These are phyloP conservation scores for Hygrophorus russula DNA, from an alignment of 768 basidiomycete species.

Conservation along the genomic window DNA sequence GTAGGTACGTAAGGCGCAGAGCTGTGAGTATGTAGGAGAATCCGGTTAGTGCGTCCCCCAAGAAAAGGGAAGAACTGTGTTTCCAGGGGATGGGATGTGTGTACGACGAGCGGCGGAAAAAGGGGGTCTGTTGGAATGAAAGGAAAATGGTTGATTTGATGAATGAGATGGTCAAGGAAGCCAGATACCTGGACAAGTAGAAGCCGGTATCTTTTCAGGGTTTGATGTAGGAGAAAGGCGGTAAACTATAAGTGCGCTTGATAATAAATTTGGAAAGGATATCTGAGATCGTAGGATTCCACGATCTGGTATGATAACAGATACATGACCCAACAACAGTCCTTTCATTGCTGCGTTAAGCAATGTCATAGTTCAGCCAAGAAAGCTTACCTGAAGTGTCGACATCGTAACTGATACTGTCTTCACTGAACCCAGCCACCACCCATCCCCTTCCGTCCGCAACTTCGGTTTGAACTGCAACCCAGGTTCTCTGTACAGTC, in stretches of 20 bases:
- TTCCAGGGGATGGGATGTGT: conserved; percentile 48
- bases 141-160: conserved; percentile 4
- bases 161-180: neutral
- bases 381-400: conserved; percentile 33
- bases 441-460: conserved; percentile 53
- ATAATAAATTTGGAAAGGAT: conserved; percentile 42
- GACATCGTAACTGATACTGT: conserved; percentile 20
- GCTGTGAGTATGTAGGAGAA: conserved; percentile 59
- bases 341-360: conserved; percentile 18
- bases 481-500: conserved; percentile 20
- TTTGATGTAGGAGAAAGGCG: conserved; percentile 27
- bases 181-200: conserved; percentile 24
- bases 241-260: conserved; percentile 59
- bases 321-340: conserved; percentile 22
- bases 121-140: conserved; percentile 40
- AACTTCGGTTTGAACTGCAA: conserved; percentile 43
- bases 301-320: conserved; percentile 22
- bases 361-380: neutral
- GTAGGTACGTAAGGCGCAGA: conserved; percentile 53
- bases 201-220: conserved; percentile 13
- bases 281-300: conserved; percentile 31
- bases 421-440: conserved; percentile 36
- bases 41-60: conserved; percentile 21
- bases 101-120: conserved; percentile 56
- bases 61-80: conserved; percentile 56